These are phyloP conservation scores for Vitis labrusca DNA, from an alignment of 164 flowering plant species.

Conservation along the genomic window DNA sequence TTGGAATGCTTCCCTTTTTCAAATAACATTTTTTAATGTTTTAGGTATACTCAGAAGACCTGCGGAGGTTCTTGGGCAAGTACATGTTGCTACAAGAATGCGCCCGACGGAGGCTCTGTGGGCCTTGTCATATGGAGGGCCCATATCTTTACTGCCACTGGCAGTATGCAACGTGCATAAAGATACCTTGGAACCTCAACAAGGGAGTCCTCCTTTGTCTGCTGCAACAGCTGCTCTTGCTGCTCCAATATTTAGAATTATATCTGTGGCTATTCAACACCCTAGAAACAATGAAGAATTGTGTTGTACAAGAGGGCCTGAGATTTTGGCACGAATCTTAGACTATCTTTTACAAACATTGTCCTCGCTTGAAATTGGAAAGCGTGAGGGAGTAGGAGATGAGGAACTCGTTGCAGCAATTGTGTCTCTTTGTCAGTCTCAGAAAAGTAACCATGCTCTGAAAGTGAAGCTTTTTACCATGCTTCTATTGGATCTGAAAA, in stretches of 20 bases:
- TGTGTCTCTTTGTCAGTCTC: conserved; percentile 89
- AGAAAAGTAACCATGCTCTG: conserved; percentile 68
- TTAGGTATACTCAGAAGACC: conserved; percentile 84
- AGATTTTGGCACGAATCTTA: conserved; percentile 77
- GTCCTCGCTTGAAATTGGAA: conserved; percentile 63
- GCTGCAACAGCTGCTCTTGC: conserved; percentile 73
- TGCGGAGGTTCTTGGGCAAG: conserved; percentile 99
- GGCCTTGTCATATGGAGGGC: conserved; percentile 97
- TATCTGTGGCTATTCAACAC: conserved; percentile 76
- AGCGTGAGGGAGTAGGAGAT: conserved; percentile 67
- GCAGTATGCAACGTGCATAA: conserved; percentile 65
- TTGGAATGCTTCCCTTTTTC: not conserved
- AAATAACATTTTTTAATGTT: conserved; percentile 7
- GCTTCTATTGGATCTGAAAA: conserved; percentile 82
- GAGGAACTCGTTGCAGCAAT: conserved; percentile 96
- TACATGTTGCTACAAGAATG: conserved; percentile 83
- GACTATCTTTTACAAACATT: conserved; percentile 69
- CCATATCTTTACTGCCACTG: conserved; percentile 92
- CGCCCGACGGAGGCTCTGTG: conserved; percentile 86
- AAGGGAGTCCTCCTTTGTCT: conserved; percentile 51
- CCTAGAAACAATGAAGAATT: conserved; percentile 92
- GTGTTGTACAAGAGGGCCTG: conserved; percentile 80
- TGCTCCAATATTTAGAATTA: conserved; percentile 84
- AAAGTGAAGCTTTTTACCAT: conserved; percentile 91
- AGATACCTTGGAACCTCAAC: conserved; percentile 70